phyloP scores from a whole-genome alignment of 345 rosid genomes.

The Salix exigua region DNA sequence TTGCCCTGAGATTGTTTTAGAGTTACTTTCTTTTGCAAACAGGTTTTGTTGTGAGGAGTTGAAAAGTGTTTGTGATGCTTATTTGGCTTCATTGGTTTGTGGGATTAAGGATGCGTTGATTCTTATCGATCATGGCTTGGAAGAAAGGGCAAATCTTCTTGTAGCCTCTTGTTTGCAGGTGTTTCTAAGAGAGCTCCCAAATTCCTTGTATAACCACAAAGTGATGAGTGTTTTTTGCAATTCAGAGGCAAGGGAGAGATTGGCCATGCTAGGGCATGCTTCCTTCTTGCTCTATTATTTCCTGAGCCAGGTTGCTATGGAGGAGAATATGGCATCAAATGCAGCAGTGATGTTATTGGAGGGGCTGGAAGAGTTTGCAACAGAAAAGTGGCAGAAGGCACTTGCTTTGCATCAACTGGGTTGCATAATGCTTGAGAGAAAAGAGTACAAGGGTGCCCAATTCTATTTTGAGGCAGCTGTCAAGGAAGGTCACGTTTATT shows the following conservation, averaged over 20 bases:
- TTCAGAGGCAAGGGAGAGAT: slow-evolving; percentile 53
- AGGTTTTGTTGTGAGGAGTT: slow-evolving; percentile 86
- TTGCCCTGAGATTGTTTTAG: slow-evolving; percentile 58
- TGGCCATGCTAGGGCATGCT: slow-evolving; percentile 53
- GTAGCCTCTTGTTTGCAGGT: slow-evolving; percentile 87
- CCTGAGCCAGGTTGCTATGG: slow-evolving; percentile 77
- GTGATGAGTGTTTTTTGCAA: slow-evolving; percentile 59
- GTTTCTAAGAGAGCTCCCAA: slow-evolving; percentile 70
- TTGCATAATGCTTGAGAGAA: slow-evolving; percentile 60
- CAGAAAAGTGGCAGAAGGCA: slow-evolving; percentile 68
- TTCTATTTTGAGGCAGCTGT: slow-evolving; percentile 63
- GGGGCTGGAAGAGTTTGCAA: slow-evolving; percentile 61
- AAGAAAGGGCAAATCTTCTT: slow-evolving; percentile 62
- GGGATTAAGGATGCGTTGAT: slow-evolving; percentile 55
- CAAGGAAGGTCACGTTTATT: slow-evolving; percentile 76
- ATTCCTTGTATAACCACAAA: slow-evolving; percentile 40
- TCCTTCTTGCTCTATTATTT: slow-evolving; percentile 77
- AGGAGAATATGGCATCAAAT: slow-evolving; percentile 44
- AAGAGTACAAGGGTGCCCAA: slow-evolving; percentile 54
- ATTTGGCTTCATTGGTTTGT: slow-evolving; percentile 60
- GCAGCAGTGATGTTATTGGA: slow-evolving; percentile 51
- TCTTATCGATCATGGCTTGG: slow-evolving; percentile 70
- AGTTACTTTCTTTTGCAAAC: slow-evolving; percentile 70
- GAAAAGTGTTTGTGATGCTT: slow-evolving; percentile 68
- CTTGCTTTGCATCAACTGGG: slow-evolving; percentile 79